phyloP scores from a whole-genome alignment of 2,329 filamentous ascomycete species.

The Alternaria burnsii region DNA sequence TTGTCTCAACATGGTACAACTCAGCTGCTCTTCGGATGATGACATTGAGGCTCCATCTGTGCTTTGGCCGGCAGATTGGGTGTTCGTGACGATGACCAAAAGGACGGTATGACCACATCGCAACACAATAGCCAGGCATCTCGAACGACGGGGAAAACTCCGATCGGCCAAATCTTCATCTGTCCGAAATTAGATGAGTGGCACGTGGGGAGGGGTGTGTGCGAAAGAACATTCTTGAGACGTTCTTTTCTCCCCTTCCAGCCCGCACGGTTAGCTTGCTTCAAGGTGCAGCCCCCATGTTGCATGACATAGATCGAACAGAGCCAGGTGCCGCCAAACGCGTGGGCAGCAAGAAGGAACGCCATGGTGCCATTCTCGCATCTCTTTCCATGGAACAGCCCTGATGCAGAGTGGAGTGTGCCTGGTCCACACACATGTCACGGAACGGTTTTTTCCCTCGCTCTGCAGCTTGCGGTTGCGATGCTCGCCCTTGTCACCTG shows the following conservation, averaged over 20 bases:
- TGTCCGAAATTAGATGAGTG: constrained; percentile 23
- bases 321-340: constrained; percentile 10
- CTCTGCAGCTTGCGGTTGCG: not conserved
- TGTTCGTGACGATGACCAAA: not conserved
- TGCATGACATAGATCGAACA: not conserved
- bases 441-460: constrained; percentile 16
- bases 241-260: constrained; percentile 14
- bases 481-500: constrained; percentile 9
- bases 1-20: not conserved
- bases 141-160: not conserved
- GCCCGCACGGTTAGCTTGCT: constrained; percentile 20
- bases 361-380: not conserved
- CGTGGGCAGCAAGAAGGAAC: constrained; percentile 12
- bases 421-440: constrained; percentile 22
- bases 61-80: not conserved
- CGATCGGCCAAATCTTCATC: constrained; percentile 15
- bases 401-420: constrained; percentile 9
- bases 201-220: not conserved
- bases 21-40: constrained; percentile 3
- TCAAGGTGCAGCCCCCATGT: constrained; percentile 17
- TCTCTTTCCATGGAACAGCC: constrained; percentile 26
- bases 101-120: constrained; percentile 1
- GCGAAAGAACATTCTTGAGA: constrained; percentile 17
- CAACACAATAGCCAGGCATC: not conserved
- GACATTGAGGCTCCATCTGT: not conserved